Evolutionary conservation across 495 filamentous ascomycete genomes (phyloP).

Genomic region (Hypoxylon trugodes): DNA sequence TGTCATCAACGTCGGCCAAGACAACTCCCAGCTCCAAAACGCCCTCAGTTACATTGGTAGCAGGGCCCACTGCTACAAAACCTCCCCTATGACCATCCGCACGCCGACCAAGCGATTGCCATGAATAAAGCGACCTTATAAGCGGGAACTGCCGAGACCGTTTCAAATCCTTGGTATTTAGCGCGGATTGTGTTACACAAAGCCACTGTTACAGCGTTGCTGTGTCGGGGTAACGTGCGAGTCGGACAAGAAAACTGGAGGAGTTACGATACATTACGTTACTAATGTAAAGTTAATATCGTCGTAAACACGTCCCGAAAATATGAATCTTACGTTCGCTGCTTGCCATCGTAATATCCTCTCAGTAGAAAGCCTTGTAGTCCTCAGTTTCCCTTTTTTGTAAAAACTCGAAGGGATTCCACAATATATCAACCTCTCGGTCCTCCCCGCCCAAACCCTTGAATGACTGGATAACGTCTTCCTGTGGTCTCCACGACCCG

Average conservation of each 20-base stretch:
- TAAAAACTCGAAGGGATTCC: slow-evolving; percentile 54
- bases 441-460: slow-evolving; percentile 18
- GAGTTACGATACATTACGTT: too few species aligned
- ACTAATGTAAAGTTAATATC: neutral
- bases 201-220: too few species aligned
- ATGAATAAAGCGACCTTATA: too few species aligned
- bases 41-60: neutral
- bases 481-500: slow-evolving; percentile 21
- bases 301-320: neutral
- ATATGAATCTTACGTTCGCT: neutral
- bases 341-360: neutral
- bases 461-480: slow-evolving; percentile 20
- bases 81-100: neutral
- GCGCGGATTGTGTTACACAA: too few species aligned
- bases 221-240: too few species aligned
- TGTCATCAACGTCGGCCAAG: neutral
- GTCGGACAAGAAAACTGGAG: too few species aligned
- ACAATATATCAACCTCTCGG: slow-evolving; percentile 1
- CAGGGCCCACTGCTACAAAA: neutral
- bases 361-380: neutral
- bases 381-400: slow-evolving; percentile 1
- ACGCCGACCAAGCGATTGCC: too few species aligned
- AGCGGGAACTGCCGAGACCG: too few species aligned
- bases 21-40: neutral
- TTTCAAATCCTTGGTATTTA: too few species aligned